Conservation (phyloP, 768 basidiomycete species). For the Phanerodontia chrysosporium region DNA sequence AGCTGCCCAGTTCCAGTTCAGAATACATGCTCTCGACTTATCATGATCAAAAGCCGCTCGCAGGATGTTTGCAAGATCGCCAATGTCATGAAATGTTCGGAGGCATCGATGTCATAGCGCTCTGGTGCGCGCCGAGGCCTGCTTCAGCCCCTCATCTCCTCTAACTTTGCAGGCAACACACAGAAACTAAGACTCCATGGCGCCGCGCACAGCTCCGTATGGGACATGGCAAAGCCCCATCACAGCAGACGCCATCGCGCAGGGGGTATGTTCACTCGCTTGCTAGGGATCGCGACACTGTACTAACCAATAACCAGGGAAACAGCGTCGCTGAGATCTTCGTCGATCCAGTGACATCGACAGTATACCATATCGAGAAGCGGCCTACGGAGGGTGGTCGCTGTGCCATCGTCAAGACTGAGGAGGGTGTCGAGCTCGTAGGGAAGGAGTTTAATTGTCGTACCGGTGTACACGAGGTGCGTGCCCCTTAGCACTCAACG, state of each 20-base stretch:
- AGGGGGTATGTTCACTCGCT: constrained; percentile 27
- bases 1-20: background rate
- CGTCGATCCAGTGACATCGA: constrained; percentile 45
- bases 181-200: background rate
- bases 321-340: constrained; percentile 37
- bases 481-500: background rate
- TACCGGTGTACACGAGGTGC: constrained; percentile 53
- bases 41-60: background rate
- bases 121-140: background rate
- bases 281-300: background rate
- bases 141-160: background rate
- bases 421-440: constrained; percentile 46
- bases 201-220: constrained; percentile 39
- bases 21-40: background rate
- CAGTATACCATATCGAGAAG: constrained; percentile 53
- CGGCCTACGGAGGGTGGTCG: constrained; percentile 56
- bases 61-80: too few relatives aligned
- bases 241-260: constrained; percentile 45
- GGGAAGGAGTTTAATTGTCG: constrained; percentile 52
- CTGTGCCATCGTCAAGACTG: constrained; percentile 51
- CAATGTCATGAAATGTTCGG: too few relatives aligned
- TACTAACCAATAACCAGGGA: constrained; percentile 21
- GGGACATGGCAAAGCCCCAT: constrained; percentile 63
- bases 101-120: too few relatives aligned
- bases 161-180: background rate